Base-by-base conservation (phyloP, 768 basidiomycete species). In the Termitomyces sp. region DNA sequence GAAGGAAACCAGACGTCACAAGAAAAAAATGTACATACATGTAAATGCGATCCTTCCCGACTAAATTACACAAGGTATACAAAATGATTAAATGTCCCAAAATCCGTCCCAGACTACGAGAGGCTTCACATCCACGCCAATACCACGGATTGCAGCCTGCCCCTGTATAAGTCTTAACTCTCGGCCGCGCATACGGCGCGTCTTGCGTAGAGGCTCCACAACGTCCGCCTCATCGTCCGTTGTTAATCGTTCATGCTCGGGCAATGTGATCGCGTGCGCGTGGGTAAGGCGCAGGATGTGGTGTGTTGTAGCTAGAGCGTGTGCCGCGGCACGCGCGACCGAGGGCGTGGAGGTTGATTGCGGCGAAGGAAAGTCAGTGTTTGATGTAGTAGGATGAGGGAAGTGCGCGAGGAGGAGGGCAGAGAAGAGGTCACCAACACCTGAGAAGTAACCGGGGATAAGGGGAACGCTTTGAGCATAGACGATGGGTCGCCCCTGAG, bases 381-480 rank as follows among this genome's bases (percentile, higher is more conserved):
- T 23, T 0, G 54, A 30, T 40, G 23, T 25, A n/a, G 55, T 21
- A 6, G 55, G 40, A 16, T 32, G 54, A 25, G 52, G 25, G 19
- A 66, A 98, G 64, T 94, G 88, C 0, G 85, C 94, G 4, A 96
- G 77, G 27, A 95, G 83, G 54, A 98, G 83, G 1, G 96, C 91
- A 6, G 94, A 94, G 75, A 98, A 98, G 55, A 98, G 84, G 70
- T 99, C 97, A 17, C 97, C 97, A 11, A 97, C 95, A 25, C 97
- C 97, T 19, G 92, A 89, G 69, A 94, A 98, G 74, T 98, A 97
- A 11, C 94, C 95, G 5, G 87, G 82, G 44, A 98, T 79, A 28
- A 87, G 79, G 2, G 88, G 87, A 9, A 99, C 84, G 43, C 78
- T 80, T 64, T 84, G 84, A 0, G 84, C 85, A 70, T 89, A 83